Percentiles rank a stretch among this genome's conserved stretches.
phyloP scores from a whole-genome alignment of 2,329 filamentous ascomycete species.

The Aspergillus flavus region DNA sequence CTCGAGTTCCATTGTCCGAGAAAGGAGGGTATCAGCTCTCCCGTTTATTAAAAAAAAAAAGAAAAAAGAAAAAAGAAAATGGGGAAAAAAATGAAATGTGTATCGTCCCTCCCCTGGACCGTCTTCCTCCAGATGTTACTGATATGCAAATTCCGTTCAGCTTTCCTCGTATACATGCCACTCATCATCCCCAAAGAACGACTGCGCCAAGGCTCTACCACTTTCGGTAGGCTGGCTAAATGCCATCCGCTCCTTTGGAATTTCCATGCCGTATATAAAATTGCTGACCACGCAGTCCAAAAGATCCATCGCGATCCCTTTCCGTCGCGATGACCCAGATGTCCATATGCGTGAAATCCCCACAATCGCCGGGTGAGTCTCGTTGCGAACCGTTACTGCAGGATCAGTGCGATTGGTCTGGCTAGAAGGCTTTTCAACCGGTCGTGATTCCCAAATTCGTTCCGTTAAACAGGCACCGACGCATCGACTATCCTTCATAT shows the following conservation, averaged over 20 bases:
- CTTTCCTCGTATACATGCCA: constrained; percentile 63
- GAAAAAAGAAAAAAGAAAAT: neutral
- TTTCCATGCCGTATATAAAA: constrained; percentile 58
- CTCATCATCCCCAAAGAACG: constrained; percentile 59
- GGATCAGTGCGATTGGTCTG: constrained; percentile 35
- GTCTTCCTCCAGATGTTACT: constrained; percentile 5
- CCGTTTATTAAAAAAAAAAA: constrained; percentile 19
- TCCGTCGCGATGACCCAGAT: constrained; percentile 56
- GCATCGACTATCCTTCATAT: constrained; percentile 63
- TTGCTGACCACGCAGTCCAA: constrained; percentile 58
- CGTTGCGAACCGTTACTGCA: constrained; percentile 49
- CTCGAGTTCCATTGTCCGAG: constrained; percentile 20
- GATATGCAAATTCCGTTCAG: constrained; percentile 24
- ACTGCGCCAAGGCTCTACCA: constrained; percentile 59
- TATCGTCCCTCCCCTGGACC: neutral
- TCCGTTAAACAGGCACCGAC: constrained; percentile 65
- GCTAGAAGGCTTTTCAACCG: constrained; percentile 44
- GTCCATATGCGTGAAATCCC: constrained; percentile 70
- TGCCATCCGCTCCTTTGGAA: constrained; percentile 59
- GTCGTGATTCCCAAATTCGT: constrained; percentile 59
- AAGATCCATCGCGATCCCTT: constrained; percentile 60
- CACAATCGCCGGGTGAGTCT: constrained; percentile 53
- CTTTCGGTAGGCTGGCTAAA: constrained; percentile 69
- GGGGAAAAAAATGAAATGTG: constrained; percentile 9
- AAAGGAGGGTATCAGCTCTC: constrained; percentile 29